Evolutionary conservation across 352 stramenopile genomes (phyloP), one percentile per base, ranked within the genome.

Genomic region (Phytophthora pinifolia): DNA sequence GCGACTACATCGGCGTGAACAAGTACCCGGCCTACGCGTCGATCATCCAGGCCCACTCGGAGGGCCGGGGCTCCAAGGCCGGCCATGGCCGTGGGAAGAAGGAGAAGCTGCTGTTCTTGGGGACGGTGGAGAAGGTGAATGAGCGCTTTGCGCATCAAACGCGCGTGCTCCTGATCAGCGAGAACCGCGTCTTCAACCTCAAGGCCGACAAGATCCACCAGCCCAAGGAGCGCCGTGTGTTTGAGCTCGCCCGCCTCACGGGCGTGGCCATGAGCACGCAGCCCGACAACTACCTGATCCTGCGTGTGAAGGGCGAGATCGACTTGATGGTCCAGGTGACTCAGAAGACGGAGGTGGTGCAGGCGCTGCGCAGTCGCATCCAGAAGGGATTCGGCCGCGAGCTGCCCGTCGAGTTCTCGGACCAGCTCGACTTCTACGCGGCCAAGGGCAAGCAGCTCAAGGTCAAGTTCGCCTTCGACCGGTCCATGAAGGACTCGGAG

Each of bases 161-260:
- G 25, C 81, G 83, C 43, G 75, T 89, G 46, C 70, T 94, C 15
- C 74, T 94, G 55, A 82, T 94, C 17, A 80, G 72, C 33, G 76
- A 90, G 51, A 79, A 72, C 48, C 66, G 82, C 38, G 72, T 94
- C n/a, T 88, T 85, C 66, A 94, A 94, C 62, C 57, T 94, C 49
- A 92, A 92, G 72, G 82, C 79, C 20, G 76, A 89, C 73, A 88
- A 89, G 64, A 79, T 91, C 35, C 76, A 89, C 46, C 79, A 92
- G 60, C 84, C 82, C 1, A 91, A 92, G 67, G 81, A 92, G 55
- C 81, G 83, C 35, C 81, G 84, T 36, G 65, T 79, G 46, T 79
- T 94, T 48, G 76, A 87, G 18, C 58, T 94, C 33, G 58, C 69
- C 8, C 64, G 69, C 53, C 64, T 94, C 37, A 68, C 76, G 17